Evolutionary conservation across 2,329 filamentous ascomycete genomes (phyloP).

Genomic region (Trichoderma asperellum): DNA sequence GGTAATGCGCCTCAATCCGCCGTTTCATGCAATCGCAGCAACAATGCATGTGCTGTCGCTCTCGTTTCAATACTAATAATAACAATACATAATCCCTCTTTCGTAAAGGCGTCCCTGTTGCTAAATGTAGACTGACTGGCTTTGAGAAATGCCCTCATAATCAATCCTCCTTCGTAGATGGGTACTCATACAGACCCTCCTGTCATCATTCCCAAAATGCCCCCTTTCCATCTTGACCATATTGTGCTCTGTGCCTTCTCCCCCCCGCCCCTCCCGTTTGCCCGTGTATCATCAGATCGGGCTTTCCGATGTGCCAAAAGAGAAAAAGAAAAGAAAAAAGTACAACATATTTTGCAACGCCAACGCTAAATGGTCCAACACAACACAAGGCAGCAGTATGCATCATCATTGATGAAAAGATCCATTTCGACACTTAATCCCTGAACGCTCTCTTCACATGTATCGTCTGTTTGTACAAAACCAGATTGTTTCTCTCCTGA

Average conservation of each 20-base stretch:
- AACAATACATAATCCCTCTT: neutral
- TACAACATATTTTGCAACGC: slow-evolving; percentile 7
- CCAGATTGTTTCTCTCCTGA: slow-evolving; percentile 11
- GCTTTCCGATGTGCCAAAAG: neutral
- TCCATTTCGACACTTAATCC: slow-evolving; percentile 13
- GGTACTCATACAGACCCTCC: neutral
- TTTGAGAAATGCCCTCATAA: slow-evolving; percentile 1
- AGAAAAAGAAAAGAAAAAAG: neutral
- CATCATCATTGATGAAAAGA: slow-evolving; percentile 20
- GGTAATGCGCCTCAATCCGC: slow-evolving; percentile 12
- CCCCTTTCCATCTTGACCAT: slow-evolving; percentile 1
- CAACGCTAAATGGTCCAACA: slow-evolving; percentile 25
- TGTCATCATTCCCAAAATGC: neutral
- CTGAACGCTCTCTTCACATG: slow-evolving; percentile 14
- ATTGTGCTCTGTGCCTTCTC: neutral
- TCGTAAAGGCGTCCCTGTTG: neutral
- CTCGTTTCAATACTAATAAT: neutral
- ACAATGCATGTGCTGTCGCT: neutral
- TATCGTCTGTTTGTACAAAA: slow-evolving; percentile 22
- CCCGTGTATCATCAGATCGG: slow-evolving; percentile 15
- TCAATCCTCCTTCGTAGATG: neutral
- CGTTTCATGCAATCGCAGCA: slow-evolving; percentile 21
- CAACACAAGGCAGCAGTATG: slow-evolving; percentile 29
- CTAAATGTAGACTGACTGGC: neutral
- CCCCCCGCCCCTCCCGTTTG: neutral